These are phyloP conservation scores for Agaricales sp. DNA, from an alignment of 1,284 basidiomycete genomes.

Conservation along the genomic window DNA sequence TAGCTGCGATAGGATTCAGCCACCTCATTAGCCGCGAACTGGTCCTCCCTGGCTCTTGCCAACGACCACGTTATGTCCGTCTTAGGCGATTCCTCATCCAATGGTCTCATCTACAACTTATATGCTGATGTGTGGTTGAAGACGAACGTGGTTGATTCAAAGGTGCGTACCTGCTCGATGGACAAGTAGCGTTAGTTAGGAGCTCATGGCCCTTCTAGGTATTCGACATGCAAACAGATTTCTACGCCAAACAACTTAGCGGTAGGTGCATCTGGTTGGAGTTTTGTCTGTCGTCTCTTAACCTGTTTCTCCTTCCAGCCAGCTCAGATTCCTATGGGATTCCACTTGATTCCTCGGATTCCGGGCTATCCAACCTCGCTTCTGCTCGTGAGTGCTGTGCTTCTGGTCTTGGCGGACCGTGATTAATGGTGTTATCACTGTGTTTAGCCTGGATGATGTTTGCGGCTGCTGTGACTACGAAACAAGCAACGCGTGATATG, in stretches of 20 bases:
- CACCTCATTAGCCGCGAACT: constrained; percentile 14
- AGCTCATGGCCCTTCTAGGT: too few species aligned
- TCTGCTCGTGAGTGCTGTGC: too few species aligned
- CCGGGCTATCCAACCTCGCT: constrained; percentile 1
- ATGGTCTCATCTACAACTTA: constrained; percentile 35
- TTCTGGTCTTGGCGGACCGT: too few species aligned
- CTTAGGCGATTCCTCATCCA: constrained; percentile 18
- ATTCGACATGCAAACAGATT: constrained; percentile 13
- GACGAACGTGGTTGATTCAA: constrained; percentile 17
- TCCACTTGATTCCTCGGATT: neutral
- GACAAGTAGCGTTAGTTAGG: too few species aligned
- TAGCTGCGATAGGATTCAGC: constrained; percentile 12
- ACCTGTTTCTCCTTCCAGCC: neutral
- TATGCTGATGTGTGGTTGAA: constrained; percentile 30
- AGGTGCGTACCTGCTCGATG: constrained; percentile 15
- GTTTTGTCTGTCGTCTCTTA: neutral
- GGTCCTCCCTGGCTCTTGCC: constrained; percentile 14
- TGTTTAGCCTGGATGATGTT: constrained; percentile 33
- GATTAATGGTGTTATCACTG: too few species aligned
- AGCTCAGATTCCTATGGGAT: neutral
- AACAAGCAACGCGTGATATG: constrained; percentile 16
- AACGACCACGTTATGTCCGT: constrained; percentile 15
- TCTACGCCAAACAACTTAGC: constrained; percentile 13
- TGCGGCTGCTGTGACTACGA: constrained; percentile 22
- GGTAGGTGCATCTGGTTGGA: too few species aligned